Evolutionary conservation across 2,329 filamentous ascomycete genomes (phyloP).

Genomic region (Botryotinia convoluta): DNA sequence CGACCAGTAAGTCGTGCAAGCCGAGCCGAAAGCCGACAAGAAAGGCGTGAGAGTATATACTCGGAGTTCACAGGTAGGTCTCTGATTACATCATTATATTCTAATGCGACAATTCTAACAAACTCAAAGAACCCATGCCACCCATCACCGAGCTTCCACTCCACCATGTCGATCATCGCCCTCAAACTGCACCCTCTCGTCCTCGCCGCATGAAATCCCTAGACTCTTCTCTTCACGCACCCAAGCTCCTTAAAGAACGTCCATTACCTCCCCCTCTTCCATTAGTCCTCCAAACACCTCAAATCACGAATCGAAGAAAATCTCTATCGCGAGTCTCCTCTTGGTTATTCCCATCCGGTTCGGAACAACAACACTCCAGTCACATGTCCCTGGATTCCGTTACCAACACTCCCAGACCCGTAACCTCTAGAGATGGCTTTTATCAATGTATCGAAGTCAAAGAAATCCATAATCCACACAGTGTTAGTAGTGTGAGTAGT

Average conservation of each 20-base stretch:
- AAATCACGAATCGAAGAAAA: slow-evolving; percentile 63
- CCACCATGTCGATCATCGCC: slow-evolving; percentile 38
- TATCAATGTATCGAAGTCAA: slow-evolving; percentile 52
- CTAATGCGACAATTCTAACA: slow-evolving; percentile 20
- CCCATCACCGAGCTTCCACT: slow-evolving; percentile 45
- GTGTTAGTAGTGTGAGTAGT: not conserved
- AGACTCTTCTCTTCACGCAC: slow-evolving; percentile 3
- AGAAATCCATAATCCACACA: slow-evolving; percentile 1
- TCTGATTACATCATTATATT: not conserved
- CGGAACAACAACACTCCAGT: slow-evolving; percentile 34
- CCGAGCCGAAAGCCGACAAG: slow-evolving; percentile 29
- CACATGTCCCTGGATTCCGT: slow-evolving; percentile 49
- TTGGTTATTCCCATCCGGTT: slow-evolving; percentile 50
- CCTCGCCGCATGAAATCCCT: slow-evolving; percentile 19
- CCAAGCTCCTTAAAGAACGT: slow-evolving; percentile 22
- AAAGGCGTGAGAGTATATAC: slow-evolving; percentile 29
- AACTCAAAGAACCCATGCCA: slow-evolving; percentile 50
- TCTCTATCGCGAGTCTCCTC: slow-evolving; percentile 61
- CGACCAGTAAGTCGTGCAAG: slow-evolving; percentile 34
- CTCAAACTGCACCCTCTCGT: slow-evolving; percentile 20
- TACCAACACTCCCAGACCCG: slow-evolving; percentile 54
- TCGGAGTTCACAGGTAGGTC: slow-evolving; percentile 31
- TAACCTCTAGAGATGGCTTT: slow-evolving; percentile 54
- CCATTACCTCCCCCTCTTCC: slow-evolving; percentile 51
- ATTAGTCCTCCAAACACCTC: slow-evolving; percentile 49